These are phyloP conservation scores for Streptanthus diversifolius DNA, from an alignment of 345 rosid genomes.

Conservation along the genomic window DNA sequence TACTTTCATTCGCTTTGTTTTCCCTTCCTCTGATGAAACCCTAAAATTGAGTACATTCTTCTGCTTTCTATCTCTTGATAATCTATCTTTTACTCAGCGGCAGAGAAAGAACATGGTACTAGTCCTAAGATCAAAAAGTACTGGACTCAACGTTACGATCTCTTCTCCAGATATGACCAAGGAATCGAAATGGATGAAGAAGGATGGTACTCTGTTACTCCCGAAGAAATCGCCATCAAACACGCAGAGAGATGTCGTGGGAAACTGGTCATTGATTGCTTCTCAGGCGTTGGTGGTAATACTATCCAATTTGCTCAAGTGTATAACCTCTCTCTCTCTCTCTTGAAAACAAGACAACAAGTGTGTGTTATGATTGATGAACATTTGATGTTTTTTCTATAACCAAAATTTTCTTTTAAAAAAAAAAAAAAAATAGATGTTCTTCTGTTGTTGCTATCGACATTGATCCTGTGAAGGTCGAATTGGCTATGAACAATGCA, in stretches of 20 bases:
- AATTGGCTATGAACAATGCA: conserved; percentile 42
- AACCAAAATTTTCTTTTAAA: neutral
- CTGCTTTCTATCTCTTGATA: neutral
- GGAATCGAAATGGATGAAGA: conserved; percentile 51
- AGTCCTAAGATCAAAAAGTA: conserved; percentile 30
- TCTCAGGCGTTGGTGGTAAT: conserved; percentile 53
- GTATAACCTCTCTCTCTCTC: conserved; percentile 4
- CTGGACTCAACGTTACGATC: conserved; percentile 45
- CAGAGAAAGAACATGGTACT: neutral
- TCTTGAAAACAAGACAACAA: neutral
- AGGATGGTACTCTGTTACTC: conserved; percentile 52
- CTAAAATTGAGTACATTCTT: neutral
- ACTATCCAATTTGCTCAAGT: conserved; percentile 49
- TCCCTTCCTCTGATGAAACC: neutral
- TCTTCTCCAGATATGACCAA: conserved; percentile 44
- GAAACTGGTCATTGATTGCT: conserved; percentile 43
- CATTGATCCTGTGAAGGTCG: conserved; percentile 46
- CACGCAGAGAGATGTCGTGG: conserved; percentile 46
- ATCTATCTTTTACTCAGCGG: neutral
- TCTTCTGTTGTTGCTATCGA: conserved; percentile 48
- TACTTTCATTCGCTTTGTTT: too few relatives aligned
- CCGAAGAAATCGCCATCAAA: conserved; percentile 42
- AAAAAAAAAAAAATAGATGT: too few relatives aligned
- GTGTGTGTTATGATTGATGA: neutral
- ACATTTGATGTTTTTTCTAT: neutral